Percentiles rank a stretch among this genome's conserved stretches.
phyloP scores from a whole-genome alignment of 1,139 yeast genomes.

The Hansenula lynferdii region DNA sequence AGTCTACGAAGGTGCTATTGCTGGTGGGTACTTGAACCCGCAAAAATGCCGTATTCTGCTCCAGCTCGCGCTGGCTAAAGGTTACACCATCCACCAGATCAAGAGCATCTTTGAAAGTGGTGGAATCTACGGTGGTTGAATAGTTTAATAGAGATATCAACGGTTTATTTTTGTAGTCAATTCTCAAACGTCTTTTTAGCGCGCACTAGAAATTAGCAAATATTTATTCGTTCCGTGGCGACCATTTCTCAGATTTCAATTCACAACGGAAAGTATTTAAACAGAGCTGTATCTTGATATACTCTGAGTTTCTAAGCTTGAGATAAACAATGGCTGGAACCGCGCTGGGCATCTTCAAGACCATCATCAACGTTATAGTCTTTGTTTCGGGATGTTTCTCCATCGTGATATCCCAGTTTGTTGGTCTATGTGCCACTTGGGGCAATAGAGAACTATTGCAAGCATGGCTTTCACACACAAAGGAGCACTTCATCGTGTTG shows the following conservation, averaged over 20 bases:
- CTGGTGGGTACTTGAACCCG: conserved; percentile 66
- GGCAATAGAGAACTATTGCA: conserved; percentile 28
- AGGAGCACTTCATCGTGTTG: conserved; percentile 44
- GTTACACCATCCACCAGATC: conserved; percentile 30
- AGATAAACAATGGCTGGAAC: not conserved
- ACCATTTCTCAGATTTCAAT: too few species aligned
- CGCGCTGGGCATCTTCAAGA: conserved; percentile 22
- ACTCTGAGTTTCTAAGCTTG: too few species aligned
- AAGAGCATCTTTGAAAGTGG: conserved; percentile 32
- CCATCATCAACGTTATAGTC: conserved; percentile 28
- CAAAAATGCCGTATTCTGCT: conserved; percentile 59
- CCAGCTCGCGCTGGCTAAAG: conserved; percentile 45
- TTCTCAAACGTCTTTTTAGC: too few species aligned
- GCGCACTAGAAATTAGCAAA: not conserved
- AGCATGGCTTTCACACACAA: conserved; percentile 41
- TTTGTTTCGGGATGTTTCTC: conserved; percentile 43
- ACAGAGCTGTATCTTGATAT: too few species aligned
- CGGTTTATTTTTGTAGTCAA: too few species aligned
- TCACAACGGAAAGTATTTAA: too few species aligned
- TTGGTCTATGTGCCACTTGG: conserved; percentile 30
- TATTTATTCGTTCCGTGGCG: conserved; percentile 1
- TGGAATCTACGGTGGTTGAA: conserved; percentile 31
- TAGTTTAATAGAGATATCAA: too few species aligned
- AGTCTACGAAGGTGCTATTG: conserved; percentile 35
- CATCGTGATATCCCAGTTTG: conserved; percentile 37